Percentiles rank a stretch among this genome's conserved stretches.
Conservation (phyloP, 140 eudicot genomes). For the Anethum foeniculum region DNA sequence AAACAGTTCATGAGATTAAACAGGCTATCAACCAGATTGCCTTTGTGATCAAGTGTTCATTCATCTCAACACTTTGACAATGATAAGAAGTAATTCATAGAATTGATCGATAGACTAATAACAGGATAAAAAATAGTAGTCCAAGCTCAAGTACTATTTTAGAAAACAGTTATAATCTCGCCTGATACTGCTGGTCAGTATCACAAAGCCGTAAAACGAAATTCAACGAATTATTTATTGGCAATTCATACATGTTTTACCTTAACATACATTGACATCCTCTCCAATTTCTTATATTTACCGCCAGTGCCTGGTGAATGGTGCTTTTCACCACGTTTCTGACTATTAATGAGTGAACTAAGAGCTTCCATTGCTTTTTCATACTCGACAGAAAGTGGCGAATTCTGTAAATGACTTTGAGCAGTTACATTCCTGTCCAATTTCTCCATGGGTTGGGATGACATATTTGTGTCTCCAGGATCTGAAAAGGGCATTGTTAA, state of each 20-base stretch:
- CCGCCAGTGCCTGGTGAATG: slow-evolving; percentile 16
- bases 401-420: slow-evolving; percentile 23
- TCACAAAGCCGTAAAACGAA: background rate
- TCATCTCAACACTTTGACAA: background rate
- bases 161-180: background rate
- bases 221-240: background rate
- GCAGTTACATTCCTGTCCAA: slow-evolving; percentile 21
- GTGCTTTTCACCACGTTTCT: slow-evolving; percentile 39
- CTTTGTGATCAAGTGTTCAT: background rate
- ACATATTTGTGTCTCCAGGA: slow-evolving; percentile 31
- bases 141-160: background rate
- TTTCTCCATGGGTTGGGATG: slow-evolving; percentile 33
- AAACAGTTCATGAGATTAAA: background rate
- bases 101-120: background rate
- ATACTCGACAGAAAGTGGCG: slow-evolving; percentile 38
- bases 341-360: slow-evolving; percentile 68
- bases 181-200: background rate
- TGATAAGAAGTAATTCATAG: background rate
- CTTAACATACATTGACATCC: slow-evolving; percentile 75
- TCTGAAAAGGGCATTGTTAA: slow-evolving; percentile 26
- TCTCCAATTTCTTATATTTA: slow-evolving; percentile 61
- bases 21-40: background rate
- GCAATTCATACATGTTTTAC: slow-evolving; percentile 22
- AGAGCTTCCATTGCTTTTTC: slow-evolving; percentile 93
- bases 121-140: background rate